Conservation (phyloP, 371 early-diverging fungal genomes). For the Circinella minor region DNA sequence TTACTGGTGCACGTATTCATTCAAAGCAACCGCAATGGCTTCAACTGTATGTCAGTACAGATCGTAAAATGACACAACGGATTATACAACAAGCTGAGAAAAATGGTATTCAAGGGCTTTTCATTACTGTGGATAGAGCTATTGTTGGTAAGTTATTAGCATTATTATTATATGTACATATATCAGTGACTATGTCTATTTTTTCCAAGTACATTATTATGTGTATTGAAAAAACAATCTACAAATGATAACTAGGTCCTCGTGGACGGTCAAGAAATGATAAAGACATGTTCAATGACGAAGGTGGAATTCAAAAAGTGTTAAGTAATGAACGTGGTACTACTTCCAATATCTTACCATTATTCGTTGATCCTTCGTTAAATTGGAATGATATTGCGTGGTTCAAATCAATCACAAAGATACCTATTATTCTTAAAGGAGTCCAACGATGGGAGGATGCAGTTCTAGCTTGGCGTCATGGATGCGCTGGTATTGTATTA, state of each 20-base stretch:
- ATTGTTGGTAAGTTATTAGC: conserved; percentile 53
- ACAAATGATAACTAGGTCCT: no score
- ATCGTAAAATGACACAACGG: conserved; percentile 71
- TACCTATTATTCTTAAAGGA: conserved; percentile 94
- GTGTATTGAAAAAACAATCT: no score
- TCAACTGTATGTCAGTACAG: conserved; percentile 91
- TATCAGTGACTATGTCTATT: no score
- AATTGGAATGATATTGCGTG: conserved; percentile 90
- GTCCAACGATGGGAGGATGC: conserved; percentile 88
- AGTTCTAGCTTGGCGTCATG: conserved; percentile 76
- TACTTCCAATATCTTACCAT: conserved; percentile 69
- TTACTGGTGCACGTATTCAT: conserved; percentile 44
- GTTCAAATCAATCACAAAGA: conserved; percentile 79
- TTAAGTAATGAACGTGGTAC: conserved; percentile 61
- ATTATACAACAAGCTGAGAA: conserved; percentile 82
- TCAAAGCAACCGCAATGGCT: conserved; percentile 69
- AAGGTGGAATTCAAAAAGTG: no score
- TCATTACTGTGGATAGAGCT: conserved; percentile 94
- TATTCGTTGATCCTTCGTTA: conserved; percentile 79
- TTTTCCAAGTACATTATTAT: no score
- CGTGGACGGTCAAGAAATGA: no score
- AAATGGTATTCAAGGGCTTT: conserved; percentile 81
- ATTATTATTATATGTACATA: no score
- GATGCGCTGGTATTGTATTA: conserved; percentile 84
- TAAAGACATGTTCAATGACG: no score